These are phyloP conservation scores for Euphorbia schlechtendalii DNA, from an alignment of 441 rosid genomes.

Conservation along the genomic window DNA sequence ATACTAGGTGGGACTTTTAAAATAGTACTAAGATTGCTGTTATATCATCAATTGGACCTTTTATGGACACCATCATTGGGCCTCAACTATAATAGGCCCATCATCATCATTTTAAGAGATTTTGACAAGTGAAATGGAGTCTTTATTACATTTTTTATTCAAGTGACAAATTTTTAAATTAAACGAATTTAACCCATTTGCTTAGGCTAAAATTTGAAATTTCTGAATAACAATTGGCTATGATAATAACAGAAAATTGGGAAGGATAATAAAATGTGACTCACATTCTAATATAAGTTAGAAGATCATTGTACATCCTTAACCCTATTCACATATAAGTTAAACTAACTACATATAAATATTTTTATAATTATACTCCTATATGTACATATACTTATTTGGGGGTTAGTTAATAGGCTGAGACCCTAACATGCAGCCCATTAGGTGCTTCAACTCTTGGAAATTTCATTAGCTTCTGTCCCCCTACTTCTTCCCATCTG, in stretches of 20 bases:
- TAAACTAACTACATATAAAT: too few species aligned
- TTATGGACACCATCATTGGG: too few species aligned
- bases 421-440: constrained; percentile 63
- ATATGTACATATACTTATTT: constrained; percentile 13
- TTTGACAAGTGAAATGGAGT: too few species aligned
- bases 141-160: too few species aligned
- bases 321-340: constrained; percentile 1
- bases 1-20: too few species aligned
- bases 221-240: neutral
- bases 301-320: constrained; percentile 24
- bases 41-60: too few species aligned
- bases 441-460: constrained; percentile 95
- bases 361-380: too few species aligned
- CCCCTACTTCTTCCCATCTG: constrained; percentile 95
- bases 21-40: too few species aligned
- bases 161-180: too few species aligned
- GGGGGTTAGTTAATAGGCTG: constrained; percentile 24
- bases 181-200: neutral
- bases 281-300: constrained; percentile 27
- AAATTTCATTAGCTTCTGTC: constrained; percentile 59
- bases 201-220: too few species aligned
- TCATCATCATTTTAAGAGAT: too few species aligned
- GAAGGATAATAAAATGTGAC: constrained; percentile 11
- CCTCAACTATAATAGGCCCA: too few species aligned
- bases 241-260: constrained; percentile 12